phyloP scores from a whole-genome alignment of 371 early-diverging fungal genomes.

The Furculomyces boomerangus region DNA sequence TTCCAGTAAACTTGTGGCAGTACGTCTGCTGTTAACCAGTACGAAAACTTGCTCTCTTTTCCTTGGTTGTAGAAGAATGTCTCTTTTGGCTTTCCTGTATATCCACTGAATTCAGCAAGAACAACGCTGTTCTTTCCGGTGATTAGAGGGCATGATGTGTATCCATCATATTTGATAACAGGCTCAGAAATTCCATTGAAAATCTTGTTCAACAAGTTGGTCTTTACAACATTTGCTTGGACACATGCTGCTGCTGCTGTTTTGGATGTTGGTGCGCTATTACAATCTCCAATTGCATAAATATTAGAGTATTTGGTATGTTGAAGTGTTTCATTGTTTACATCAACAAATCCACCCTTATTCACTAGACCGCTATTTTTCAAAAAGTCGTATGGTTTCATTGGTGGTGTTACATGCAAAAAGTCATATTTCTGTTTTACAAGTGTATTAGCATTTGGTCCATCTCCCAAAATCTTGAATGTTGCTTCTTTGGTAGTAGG shows the following conservation, averaged over 20 bases:
- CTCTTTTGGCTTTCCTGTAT: slow-evolving; percentile 54
- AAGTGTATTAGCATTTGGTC: slow-evolving; percentile 26
- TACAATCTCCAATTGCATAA: slow-evolving; percentile 67
- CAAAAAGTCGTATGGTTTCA: slow-evolving; percentile 60
- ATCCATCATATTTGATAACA: slow-evolving; percentile 52
- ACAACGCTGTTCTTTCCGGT: slow-evolving; percentile 61
- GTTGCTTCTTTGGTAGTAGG: slow-evolving; percentile 43
- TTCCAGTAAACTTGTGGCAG: slow-evolving; percentile 68
- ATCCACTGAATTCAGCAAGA: slow-evolving; percentile 77
- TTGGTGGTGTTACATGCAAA: slow-evolving; percentile 77
- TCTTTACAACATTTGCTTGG: slow-evolving; percentile 54
- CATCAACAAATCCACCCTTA: slow-evolving; percentile 67
- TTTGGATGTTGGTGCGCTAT: slow-evolving; percentile 73
- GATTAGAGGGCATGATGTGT: slow-evolving; percentile 66
- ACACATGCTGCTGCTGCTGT: slow-evolving; percentile 77
- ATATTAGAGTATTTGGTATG: slow-evolving; percentile 63
- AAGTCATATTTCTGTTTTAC: slow-evolving; percentile 52
- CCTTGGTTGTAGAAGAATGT: slow-evolving; percentile 75
- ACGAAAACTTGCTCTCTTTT: slow-evolving; percentile 36
- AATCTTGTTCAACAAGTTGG: slow-evolving; percentile 54
- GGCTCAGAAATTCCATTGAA: slow-evolving; percentile 21
- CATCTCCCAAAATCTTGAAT: slow-evolving; percentile 39
- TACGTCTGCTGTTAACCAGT: slow-evolving; percentile 53
- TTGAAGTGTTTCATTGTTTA: slow-evolving; percentile 56
- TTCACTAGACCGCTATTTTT: slow-evolving; percentile 49